A percentile compares a stretch with the other conserved stretches of the same genome.
Conservation (phyloP, 1,139 yeast species). For the Suhomyces bolitotheri region DNA sequence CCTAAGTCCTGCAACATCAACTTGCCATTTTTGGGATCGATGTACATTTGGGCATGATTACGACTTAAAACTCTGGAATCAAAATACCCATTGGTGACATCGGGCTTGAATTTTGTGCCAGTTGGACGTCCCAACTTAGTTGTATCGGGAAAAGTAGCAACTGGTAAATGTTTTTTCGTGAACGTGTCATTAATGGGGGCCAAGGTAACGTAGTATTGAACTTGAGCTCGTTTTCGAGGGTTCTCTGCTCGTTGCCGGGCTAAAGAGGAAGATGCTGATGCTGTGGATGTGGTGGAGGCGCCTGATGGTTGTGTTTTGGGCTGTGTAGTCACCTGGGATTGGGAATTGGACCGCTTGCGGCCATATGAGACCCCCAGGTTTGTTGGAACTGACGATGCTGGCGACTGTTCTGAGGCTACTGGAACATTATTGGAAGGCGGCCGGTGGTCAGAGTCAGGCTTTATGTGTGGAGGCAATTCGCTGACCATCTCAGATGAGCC, state of each 20-base stretch:
- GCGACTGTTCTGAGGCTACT: not conserved
- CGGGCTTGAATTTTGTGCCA: slow-evolving; percentile 71
- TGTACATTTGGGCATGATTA: slow-evolving; percentile 88
- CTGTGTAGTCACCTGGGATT: slow-evolving; percentile 30
- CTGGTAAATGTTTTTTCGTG: slow-evolving; percentile 71
- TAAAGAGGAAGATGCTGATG: slow-evolving; percentile 14
- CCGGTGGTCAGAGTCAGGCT: no score
- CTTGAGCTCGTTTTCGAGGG: slow-evolving; percentile 32
- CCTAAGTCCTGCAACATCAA: slow-evolving; percentile 83
- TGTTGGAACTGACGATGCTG: not conserved
- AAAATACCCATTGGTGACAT: slow-evolving; percentile 84
- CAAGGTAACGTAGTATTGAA: slow-evolving; percentile 61
- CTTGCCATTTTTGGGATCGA: slow-evolving; percentile 65
- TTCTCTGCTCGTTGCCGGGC: slow-evolving; percentile 15
- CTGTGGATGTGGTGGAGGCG: slow-evolving; percentile 5
- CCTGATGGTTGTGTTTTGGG: slow-evolving; percentile 13
- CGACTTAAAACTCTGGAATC: slow-evolving; percentile 92
- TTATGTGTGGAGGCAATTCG: no score
- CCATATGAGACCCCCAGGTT: slow-evolving; percentile 10
- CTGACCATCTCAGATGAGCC: not conserved
- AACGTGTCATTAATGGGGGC: slow-evolving; percentile 80
- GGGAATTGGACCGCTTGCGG: slow-evolving; percentile 43
- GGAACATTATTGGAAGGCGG: not conserved
- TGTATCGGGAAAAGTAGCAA: slow-evolving; percentile 82
- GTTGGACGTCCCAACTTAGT: slow-evolving; percentile 86